Conservation (phyloP, 495 filamentous ascomycete species). For the Podospora anserina region DNA sequence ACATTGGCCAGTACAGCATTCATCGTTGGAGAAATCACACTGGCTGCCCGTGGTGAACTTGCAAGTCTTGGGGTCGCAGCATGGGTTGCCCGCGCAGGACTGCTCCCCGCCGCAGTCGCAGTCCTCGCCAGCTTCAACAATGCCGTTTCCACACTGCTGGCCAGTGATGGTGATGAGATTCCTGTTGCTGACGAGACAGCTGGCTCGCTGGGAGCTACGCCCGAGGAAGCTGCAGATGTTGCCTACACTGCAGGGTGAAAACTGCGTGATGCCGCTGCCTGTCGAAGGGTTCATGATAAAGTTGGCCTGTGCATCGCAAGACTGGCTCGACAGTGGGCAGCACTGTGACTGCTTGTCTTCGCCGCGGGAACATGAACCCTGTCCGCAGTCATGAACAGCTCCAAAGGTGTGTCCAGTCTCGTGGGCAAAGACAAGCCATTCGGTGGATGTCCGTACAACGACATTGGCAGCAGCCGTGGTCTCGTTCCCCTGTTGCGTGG, state of each 20-base stretch:
- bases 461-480: constrained; percentile 84
- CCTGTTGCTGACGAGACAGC: constrained; percentile 77
- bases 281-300: constrained; percentile 98
- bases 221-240: constrained; percentile 93
- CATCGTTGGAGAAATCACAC: constrained; percentile 88
- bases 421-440: constrained; percentile 97
- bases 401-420: constrained; percentile 95
- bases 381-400: constrained; percentile 88
- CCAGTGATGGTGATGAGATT: constrained; percentile 82
- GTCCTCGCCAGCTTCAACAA: constrained; percentile 90
- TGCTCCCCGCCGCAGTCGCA: constrained; percentile 86
- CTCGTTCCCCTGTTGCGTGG: constrained; percentile 50
- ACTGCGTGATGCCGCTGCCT: constrained; percentile 62
- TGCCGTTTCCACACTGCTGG: constrained; percentile 91
- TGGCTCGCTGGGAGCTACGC: constrained; percentile 70
- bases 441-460: constrained; percentile 74
- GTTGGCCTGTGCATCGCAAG: constrained; percentile 69
- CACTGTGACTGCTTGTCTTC: constrained; percentile 70
- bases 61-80: constrained; percentile 86
- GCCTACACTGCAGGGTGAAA: constrained; percentile 85
- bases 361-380: constrained; percentile 59
- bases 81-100: constrained; percentile 69
- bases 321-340: constrained; percentile 68
- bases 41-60: constrained; percentile 72
- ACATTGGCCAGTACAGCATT: constrained; percentile 75